A percentile compares a stretch with the other conserved stretches of the same genome.
These are phyloP conservation scores for Chaetomium tenue DNA, from an alignment of 495 filamentous ascomycete genomes.

Conservation along the genomic window DNA sequence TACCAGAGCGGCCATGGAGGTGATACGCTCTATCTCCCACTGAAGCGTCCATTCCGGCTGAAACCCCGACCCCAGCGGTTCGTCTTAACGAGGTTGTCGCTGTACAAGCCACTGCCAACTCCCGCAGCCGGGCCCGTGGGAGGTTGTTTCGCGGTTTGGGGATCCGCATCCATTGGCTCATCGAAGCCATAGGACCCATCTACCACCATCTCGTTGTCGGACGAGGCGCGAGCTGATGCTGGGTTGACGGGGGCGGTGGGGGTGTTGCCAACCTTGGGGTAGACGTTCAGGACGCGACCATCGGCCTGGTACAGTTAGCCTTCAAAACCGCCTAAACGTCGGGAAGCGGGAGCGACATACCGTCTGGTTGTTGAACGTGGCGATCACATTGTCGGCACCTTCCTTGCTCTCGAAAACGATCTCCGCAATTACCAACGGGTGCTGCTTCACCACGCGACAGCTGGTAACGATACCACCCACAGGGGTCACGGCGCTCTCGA, in stretches of 20 bases:
- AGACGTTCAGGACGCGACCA: slow-evolving; percentile 75
- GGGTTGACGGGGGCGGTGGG: slow-evolving; percentile 7
- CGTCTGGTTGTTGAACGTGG: slow-evolving; percentile 81
- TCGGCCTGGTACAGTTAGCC: slow-evolving; percentile 61
- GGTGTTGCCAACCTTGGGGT: slow-evolving; percentile 55
- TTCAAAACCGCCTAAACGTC: slow-evolving; percentile 9
- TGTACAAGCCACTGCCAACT: slow-evolving; percentile 18
- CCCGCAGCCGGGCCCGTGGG: slow-evolving; percentile 12
- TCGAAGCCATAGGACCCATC: slow-evolving; percentile 26
- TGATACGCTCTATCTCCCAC: slow-evolving; percentile 6
- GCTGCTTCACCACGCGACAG: slow-evolving; percentile 67
- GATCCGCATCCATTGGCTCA: slow-evolving; percentile 13
- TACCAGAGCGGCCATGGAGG: background rate
- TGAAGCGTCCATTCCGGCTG: slow-evolving; percentile 2
- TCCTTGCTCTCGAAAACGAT: slow-evolving; percentile 75
- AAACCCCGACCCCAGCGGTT: slow-evolving; percentile 24
- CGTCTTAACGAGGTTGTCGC: slow-evolving; percentile 19
- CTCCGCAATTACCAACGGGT: slow-evolving; percentile 82
- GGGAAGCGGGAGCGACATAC: slow-evolving; percentile 48
- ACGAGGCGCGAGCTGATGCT: background rate
- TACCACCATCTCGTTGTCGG: slow-evolving; percentile 16
- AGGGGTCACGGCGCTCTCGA: slow-evolving; percentile 78
- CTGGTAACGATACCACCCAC: slow-evolving; percentile 66
- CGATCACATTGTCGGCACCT: slow-evolving; percentile 75
- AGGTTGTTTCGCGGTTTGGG: background rate